A percentile compares a stretch with the other conserved stretches of the same genome.
Evolutionary conservation across 371 early-diverging fungal species (phyloP).

Genomic region (Mucor mucedo): DNA sequence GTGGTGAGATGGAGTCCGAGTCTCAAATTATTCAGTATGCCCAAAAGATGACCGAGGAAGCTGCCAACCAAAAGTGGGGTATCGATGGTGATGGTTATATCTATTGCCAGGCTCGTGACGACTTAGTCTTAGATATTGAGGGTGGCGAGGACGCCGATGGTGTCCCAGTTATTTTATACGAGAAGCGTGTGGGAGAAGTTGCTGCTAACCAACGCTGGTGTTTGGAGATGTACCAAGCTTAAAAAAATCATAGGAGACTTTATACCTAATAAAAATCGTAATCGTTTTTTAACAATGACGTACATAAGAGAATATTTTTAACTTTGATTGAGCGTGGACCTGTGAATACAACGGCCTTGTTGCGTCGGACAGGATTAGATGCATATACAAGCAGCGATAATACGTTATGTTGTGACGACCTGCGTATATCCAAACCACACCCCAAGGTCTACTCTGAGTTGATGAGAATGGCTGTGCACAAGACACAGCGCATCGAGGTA

Average conservation of each 20-base stretch:
- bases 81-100: slow-evolving; percentile 41
- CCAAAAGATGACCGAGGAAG: slow-evolving; percentile 35
- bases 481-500: slow-evolving; percentile 50
- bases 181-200: slow-evolving; percentile 36
- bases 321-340: no score
- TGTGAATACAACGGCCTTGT: slow-evolving; percentile 14
- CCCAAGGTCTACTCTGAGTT: slow-evolving; percentile 49
- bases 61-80: slow-evolving; percentile 42
- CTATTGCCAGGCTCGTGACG: slow-evolving; percentile 26
- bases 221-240: slow-evolving; percentile 18
- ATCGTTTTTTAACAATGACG: no score
- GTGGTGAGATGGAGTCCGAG: slow-evolving; percentile 39
- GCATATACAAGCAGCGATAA: slow-evolving; percentile 16
- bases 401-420: slow-evolving; percentile 42
- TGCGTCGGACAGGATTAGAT: slow-evolving; percentile 9
- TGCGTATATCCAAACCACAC: slow-evolving; percentile 46
- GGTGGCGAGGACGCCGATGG: slow-evolving; percentile 35
- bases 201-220: slow-evolving; percentile 41
- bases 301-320: no score
- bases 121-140: slow-evolving; percentile 41
- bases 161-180: slow-evolving; percentile 34
- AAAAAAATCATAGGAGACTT: not conserved
- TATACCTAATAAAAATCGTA: no score
- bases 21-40: slow-evolving; percentile 35
- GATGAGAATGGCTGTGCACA: slow-evolving; percentile 42